Base-by-base conservation (phyloP, 2,329 filamentous ascomycete genomes). In the Colletotrichum gloeosporioides region DNA sequence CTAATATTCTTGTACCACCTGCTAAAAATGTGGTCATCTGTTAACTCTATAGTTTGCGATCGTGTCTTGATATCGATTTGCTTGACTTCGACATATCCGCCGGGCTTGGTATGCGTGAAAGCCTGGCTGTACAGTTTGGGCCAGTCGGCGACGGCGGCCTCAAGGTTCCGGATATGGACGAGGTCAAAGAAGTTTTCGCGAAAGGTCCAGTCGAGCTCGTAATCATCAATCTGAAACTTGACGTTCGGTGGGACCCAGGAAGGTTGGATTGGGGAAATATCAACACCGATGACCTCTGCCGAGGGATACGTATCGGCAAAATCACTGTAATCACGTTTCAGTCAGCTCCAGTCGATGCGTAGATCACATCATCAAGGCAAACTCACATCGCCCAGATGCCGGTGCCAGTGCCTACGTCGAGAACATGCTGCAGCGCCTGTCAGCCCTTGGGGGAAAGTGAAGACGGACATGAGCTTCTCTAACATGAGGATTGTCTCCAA, bases 141-240 rank as follows among this genome's bases (percentile, higher is more conserved):
- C 81, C 90, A 92, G 77, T 91, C 89, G 1, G 86, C 82, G 67
- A 92, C 87, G 57, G 87, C 87, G 16, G 91, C 92, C 1, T 87
- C 84, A 79, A 92, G 84, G 70, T 89, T 84, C 25, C 90, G 88
- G 3, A 89, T 87, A 80, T 93, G 92, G 64, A 94, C 88, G 78
- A 89, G 90, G 82, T 93, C 91, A 77, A 92, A 92, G 63, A 87
- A 82, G 71, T 88, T 39, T 39, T 8, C 79, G 0, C 87, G 84
- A 25, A 84, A 90, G 82, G 84, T 91, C 85, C 86, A 88, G 4
- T 85, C 83, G 16, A 83, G 86, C 77, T 90, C 90, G 39, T 90
- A 88, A 77, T 94, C 92, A 80, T 93, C 92, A 53, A 93, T 88
- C 72, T 93, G 87, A 73, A 93, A 94, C 75, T 89, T 88, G 69